Conservation (phyloP, 768 basidiomycete species). For the Leucosporidium creatinivorum region DNA sequence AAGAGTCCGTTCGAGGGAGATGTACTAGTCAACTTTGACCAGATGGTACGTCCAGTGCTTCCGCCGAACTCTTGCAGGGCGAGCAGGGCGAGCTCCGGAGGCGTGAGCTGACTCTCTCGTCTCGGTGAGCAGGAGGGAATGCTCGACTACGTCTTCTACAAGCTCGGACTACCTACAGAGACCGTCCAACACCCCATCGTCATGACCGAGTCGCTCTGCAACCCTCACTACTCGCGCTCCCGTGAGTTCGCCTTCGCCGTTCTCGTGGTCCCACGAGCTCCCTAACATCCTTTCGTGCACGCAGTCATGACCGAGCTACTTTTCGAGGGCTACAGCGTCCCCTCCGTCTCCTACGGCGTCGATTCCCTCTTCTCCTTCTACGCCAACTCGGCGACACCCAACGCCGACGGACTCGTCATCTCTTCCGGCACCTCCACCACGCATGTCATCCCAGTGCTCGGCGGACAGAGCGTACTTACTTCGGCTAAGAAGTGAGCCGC, state of each 20-base stretch:
- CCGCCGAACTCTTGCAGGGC: not conserved
- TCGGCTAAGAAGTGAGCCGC: constrained; percentile 54
- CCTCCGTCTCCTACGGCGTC: constrained; percentile 75
- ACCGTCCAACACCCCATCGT: constrained; percentile 77
- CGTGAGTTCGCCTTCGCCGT: constrained; percentile 49
- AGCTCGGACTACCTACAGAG: constrained; percentile 68
- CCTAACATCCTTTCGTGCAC: not conserved
- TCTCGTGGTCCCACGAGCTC: constrained; percentile 8
- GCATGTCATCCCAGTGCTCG: constrained; percentile 76
- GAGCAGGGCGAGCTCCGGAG: not conserved
- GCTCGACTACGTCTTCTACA: constrained; percentile 82
- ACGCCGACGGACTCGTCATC: constrained; percentile 72
- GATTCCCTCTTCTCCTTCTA: constrained; percentile 92
- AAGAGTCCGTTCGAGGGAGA: constrained; percentile 91
- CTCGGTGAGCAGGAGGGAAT: constrained; percentile 69
- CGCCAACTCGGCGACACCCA: constrained; percentile 50
- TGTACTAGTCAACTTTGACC: constrained; percentile 81
- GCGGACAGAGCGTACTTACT: constrained; percentile 73
- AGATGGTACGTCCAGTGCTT: constrained; percentile 54
- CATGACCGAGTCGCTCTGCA: constrained; percentile 86
- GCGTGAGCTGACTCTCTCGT: constrained; percentile 34
- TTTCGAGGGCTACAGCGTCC: constrained; percentile 85
- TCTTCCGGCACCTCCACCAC: constrained; percentile 90
- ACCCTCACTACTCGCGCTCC: constrained; percentile 78
- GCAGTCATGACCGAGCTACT: constrained; percentile 90